Base-by-base conservation (phyloP, 345 rosid species). In the Euphorbia lathyris region DNA sequence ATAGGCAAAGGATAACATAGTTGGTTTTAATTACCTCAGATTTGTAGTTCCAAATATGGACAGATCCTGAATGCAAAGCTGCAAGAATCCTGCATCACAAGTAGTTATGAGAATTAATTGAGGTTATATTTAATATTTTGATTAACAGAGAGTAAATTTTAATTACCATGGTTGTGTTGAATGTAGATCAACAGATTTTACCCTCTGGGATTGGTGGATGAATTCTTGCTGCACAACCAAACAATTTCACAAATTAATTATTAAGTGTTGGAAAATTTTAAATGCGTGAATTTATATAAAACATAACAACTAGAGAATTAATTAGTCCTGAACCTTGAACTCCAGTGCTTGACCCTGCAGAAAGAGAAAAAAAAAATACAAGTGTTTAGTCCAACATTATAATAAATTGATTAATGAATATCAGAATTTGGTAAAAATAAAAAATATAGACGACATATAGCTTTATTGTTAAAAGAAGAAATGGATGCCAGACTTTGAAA, bases 151-250 rank as follows among this genome's bases (percentile, higher is more conserved):
- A 27, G 1, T 53, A n/a, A 25, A 40, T 65, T 30, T 6, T 5
- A 52, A 1, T 36, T 72, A 81, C 84, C 84, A 81, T 75, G 84
- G 84, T 59, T 75, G 56, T 13, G 75, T 81, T 53, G 84, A 81
- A 65, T 81, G 84, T 3, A 77, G 64, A 69, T 72, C 84, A 2
- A 78, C 75, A 27, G 81, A 81, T 40, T 81, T 81, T 10, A 78
- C 77, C 61, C 84, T 75, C 47, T 72, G 81, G 11, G 81, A 77
- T 65, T 45, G 58, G 62, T 81, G 81, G 22, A 67, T 63, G 38
- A 77, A 72, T 19, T 22, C 63, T 38, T 62, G 55, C 68, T 71
- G 53, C 26, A 36, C 11, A 30, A 52, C 1, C 27, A 51, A 52
- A 17, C 48, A 68, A 19, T 38, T 26, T 42, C 17, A 58, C 23